phyloP scores from a whole-genome alignment of 192 early-diverging fungal species.

The Pilaira anomala region DNA sequence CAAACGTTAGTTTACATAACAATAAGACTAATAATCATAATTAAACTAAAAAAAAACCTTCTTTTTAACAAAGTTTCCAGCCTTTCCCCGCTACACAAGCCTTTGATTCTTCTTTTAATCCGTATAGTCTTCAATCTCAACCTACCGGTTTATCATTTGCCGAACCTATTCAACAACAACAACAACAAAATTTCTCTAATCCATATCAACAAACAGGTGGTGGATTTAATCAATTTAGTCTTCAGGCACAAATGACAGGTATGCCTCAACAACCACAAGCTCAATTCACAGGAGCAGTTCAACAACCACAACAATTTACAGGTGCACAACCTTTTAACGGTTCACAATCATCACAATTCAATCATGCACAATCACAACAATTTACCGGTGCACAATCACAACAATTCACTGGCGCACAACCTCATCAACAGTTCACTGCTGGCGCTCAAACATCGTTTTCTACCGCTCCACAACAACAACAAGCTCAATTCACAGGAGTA shows the following conservation, averaged over 20 bases:
- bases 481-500: constrained; percentile 31
- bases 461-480: constrained; percentile 12
- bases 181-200: constrained; percentile 16
- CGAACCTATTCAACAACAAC: constrained; percentile 17
- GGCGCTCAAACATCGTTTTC: neutral
- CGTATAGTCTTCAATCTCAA: constrained; percentile 25
- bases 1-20: neutral
- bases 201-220: neutral
- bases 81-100: constrained; percentile 23
- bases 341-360: no score
- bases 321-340: no score
- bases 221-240: constrained; percentile 3
- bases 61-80: constrained; percentile 6
- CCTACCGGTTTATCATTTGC: constrained; percentile 18
- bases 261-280: constrained; percentile 5
- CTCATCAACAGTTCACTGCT: neutral
- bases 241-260: constrained; percentile 35
- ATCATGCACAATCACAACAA: no score
- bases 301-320: no score
- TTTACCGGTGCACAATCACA: no score
- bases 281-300: no score
- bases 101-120: constrained; percentile 14
- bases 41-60: neutral
- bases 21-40: no score
- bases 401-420: no score